These are phyloP conservation scores for Trypanosoma theileri DNA, from an alignment of 208 protist genomes.

Conservation along the genomic window DNA sequence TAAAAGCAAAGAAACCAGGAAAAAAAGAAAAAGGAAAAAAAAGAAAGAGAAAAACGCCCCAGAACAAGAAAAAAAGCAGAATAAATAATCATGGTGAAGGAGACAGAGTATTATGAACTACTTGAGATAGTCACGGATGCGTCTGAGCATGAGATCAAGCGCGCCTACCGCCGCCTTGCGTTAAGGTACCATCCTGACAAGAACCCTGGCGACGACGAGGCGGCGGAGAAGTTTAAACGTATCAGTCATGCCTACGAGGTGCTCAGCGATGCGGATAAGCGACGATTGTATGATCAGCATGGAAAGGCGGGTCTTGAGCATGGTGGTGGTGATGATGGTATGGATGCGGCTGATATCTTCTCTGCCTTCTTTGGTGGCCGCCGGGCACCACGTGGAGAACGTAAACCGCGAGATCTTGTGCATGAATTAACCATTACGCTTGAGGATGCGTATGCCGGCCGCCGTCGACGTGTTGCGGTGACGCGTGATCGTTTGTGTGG, in stretches of 20 bases:
- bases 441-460: constrained; percentile 97
- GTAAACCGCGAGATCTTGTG: constrained; percentile 94
- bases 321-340: constrained; percentile 57
- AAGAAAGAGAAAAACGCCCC: too few relatives aligned
- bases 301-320: constrained; percentile 96
- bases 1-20: too few relatives aligned
- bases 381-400: constrained; percentile 59
- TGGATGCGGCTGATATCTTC: constrained; percentile 86
- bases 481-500: constrained; percentile 75
- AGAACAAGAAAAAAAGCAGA: background rate
- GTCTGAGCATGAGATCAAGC: constrained; percentile 84
- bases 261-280: constrained; percentile 94
- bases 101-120: constrained; percentile 90
- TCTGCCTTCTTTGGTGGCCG: constrained; percentile 88
- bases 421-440: constrained; percentile 92
- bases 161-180: constrained; percentile 83
- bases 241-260: constrained; percentile 97
- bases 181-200: constrained; percentile 92
- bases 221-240: constrained; percentile 90
- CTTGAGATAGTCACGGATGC: constrained; percentile 67
- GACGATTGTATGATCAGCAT: constrained; percentile 96
- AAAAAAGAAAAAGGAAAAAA: too few relatives aligned
- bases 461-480: constrained; percentile 89
- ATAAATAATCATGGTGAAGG: constrained; percentile 61
- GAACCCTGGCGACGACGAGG: constrained; percentile 74